phyloP scores from a whole-genome alignment of 1,284 basidiomycete genomes.

The Leccinum griseonigrum region DNA sequence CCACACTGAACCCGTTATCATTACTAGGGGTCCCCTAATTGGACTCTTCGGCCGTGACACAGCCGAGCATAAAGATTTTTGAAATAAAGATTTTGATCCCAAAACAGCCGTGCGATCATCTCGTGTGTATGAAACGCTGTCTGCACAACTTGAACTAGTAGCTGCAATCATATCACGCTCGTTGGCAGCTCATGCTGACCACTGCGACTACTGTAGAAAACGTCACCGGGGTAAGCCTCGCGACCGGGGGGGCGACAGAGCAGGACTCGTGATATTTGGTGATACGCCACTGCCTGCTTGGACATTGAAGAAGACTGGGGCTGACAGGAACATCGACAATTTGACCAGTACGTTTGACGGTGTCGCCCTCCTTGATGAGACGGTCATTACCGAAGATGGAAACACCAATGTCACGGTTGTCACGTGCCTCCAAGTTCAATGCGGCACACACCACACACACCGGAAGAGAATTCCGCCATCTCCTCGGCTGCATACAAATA shows the following conservation, averaged over 20 bases:
- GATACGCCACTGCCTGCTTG: slow-evolving; percentile 99
- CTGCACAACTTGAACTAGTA: too few species aligned
- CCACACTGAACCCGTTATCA: too few species aligned
- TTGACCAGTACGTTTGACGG: slow-evolving; percentile 99
- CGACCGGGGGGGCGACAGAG: slow-evolving; percentile 99
- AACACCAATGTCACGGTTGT: slow-evolving; percentile 99
- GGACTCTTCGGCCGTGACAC: too few species aligned
- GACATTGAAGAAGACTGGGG: slow-evolving; percentile 82
- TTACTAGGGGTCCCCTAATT: too few species aligned
- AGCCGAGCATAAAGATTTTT: too few species aligned
- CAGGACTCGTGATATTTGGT: slow-evolving; percentile 96
- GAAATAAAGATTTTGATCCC: too few species aligned
- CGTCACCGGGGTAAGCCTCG: slow-evolving; percentile 99
- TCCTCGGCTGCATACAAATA: slow-evolving; percentile 74
- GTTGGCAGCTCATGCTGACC: too few species aligned
- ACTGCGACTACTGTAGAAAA: slow-evolving; percentile 71
- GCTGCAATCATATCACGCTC: too few species aligned
- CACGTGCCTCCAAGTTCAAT: slow-evolving; percentile 95
- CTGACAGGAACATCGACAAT: slow-evolving; percentile 99
- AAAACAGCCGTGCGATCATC: too few species aligned
- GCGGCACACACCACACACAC: slow-evolving; percentile 93
- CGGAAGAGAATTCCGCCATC: slow-evolving; percentile 99
- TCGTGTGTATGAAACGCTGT: too few species aligned
- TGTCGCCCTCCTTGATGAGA: slow-evolving; percentile 99
- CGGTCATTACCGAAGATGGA: slow-evolving; percentile 99